Evolutionary conservation across 1,284 basidiomycete species (phyloP).

Genomic region (Mrakiaceae sp.): DNA sequence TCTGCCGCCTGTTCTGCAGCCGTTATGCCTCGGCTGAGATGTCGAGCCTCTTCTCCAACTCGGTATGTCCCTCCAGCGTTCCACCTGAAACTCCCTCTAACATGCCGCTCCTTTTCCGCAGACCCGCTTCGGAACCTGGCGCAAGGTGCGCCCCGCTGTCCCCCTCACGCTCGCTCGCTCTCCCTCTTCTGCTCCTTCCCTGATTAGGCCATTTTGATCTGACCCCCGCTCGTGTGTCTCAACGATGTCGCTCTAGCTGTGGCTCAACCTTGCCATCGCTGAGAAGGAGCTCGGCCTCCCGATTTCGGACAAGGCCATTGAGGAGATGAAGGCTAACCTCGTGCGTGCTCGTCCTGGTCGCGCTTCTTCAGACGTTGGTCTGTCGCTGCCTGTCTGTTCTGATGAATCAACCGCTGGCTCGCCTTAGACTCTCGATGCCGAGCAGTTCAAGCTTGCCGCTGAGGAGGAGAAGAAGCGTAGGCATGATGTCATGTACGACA

Average conservation of each 20-base stretch:
- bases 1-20: constrained; percentile 38
- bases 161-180: background rate
- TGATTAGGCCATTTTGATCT: background rate
- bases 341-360: constrained; percentile 38
- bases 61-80: constrained; percentile 40
- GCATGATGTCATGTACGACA: constrained; percentile 31
- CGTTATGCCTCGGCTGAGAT: constrained; percentile 99
- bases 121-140: constrained; percentile 97
- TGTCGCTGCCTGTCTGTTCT: background rate
- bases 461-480: constrained; percentile 91
- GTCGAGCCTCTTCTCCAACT: constrained; percentile 87
- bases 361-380: background rate
- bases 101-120: constrained; percentile 27
- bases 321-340: constrained; percentile 85
- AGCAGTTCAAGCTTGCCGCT: constrained; percentile 85
- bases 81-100: background rate
- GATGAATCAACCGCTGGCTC: background rate
- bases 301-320: constrained; percentile 81
- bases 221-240: background rate
- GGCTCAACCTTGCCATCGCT: constrained; percentile 92
- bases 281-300: constrained; percentile 90
- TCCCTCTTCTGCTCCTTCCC: background rate
- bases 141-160: constrained; percentile 39
- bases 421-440: constrained; percentile 60
- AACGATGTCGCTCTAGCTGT: constrained; percentile 41